Percentiles rank a stretch among this genome's conserved stretches.
phyloP scores from a whole-genome alignment of 169 alveolate species.

The Cryptosporidium tyzzeri region DNA sequence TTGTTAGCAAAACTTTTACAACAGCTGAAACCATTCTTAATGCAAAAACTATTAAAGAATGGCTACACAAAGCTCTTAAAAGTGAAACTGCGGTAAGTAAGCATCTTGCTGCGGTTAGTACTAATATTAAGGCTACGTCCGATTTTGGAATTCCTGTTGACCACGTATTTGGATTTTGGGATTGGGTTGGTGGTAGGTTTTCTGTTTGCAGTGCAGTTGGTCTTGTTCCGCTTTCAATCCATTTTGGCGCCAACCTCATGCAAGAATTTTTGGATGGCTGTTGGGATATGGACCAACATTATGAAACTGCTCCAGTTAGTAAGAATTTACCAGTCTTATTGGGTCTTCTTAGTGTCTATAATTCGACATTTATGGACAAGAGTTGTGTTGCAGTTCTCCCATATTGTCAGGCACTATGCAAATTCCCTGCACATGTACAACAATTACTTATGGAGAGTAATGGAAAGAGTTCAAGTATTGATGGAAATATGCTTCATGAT shows the following conservation, averaged over 20 bases:
- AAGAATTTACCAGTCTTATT: constrained; percentile 94
- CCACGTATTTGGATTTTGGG: constrained; percentile 98
- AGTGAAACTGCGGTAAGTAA: constrained; percentile 82
- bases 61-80: constrained; percentile 87
- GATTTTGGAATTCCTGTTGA: constrained; percentile 94
- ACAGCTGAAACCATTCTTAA: constrained; percentile 99
- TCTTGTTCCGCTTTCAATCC: constrained; percentile 93
- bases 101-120: constrained; percentile 94
- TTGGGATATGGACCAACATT: constrained; percentile 92
- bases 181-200: constrained; percentile 99
- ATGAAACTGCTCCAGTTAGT: constrained; percentile 82
- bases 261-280: constrained; percentile 85
- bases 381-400: constrained; percentile 96
- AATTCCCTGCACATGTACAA: constrained; percentile 96
- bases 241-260: constrained; percentile 92
- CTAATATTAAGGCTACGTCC: constrained; percentile 91
- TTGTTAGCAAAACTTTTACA: constrained; percentile 99
- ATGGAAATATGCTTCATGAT: constrained; percentile 85
- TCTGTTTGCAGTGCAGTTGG: constrained; percentile 99
- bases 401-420: constrained; percentile 94
- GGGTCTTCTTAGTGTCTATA: constrained; percentile 96
- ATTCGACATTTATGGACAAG: constrained; percentile 89
- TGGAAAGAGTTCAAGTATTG: constrained; percentile 91
- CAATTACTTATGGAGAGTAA: constrained; percentile 98
- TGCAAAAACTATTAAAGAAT: constrained; percentile 92